A percentile compares a stretch with the other conserved stretches of the same genome.
Conservation (phyloP, 2,329 filamentous ascomycete genomes). For the Xylaria sp. region DNA sequence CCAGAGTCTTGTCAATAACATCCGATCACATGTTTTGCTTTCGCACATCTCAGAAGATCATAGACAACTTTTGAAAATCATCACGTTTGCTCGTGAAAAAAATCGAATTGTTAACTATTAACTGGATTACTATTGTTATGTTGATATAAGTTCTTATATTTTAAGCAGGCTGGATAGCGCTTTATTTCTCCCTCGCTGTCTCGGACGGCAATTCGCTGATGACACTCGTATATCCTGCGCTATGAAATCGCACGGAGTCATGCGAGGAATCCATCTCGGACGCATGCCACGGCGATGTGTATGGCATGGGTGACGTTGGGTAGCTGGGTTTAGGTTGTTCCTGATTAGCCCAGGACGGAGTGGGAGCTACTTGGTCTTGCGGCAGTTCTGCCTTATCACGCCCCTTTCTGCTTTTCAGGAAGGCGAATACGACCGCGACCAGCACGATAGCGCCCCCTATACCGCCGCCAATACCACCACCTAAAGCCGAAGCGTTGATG, state of each 20-base stretch:
- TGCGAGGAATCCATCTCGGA: neutral
- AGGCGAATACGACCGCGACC: neutral
- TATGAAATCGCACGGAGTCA: neutral
- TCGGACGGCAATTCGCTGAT: neutral
- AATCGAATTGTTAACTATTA: no score
- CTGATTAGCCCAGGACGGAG: neutral
- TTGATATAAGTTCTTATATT: neutral
- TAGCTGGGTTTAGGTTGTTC: neutral
- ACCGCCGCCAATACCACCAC: slow-evolving; percentile 19
- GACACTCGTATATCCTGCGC: neutral
- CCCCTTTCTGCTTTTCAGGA: neutral
- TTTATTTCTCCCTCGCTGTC: neutral
- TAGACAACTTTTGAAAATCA: no score
- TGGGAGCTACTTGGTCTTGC: neutral
- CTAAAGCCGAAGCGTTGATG: slow-evolving; percentile 27
- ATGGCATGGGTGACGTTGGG: neutral
- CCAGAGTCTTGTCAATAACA: no score
- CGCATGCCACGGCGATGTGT: neutral
- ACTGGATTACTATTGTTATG: neutral
- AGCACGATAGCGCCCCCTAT: neutral
- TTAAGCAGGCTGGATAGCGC: neutral
- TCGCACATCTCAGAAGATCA: no score
- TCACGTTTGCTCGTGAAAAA: no score
- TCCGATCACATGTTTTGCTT: no score
- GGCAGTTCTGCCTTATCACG: neutral